These are phyloP conservation scores for Hirschioporus abietinus DNA, from an alignment of 768 basidiomycete genomes.

Conservation along the genomic window DNA sequence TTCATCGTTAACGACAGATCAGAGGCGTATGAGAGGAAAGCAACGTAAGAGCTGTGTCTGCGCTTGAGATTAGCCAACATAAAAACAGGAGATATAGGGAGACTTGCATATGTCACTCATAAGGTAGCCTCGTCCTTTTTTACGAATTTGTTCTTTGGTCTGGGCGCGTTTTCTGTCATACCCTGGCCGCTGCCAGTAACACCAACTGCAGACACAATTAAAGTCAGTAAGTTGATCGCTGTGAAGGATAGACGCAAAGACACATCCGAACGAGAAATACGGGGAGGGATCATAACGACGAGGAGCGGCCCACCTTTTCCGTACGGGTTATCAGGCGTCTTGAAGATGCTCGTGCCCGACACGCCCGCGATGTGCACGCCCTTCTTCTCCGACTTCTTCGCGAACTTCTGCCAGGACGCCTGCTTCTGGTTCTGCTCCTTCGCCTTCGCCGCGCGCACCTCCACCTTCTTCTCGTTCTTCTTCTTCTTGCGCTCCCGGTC, in stretches of 20 bases:
- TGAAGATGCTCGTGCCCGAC: constrained; percentile 87
- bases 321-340: constrained; percentile 87
- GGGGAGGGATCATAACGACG: constrained; percentile 18
- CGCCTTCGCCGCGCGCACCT: constrained; percentile 76
- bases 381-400: constrained; percentile 92
- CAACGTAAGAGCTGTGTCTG: neutral
- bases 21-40: neutral
- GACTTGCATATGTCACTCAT: neutral
- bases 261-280: constrained; percentile 8
- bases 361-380: constrained; percentile 87
- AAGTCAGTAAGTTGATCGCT: constrained; percentile 18
- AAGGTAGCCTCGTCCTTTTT: constrained; percentile 38
- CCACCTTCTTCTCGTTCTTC: constrained; percentile 92
- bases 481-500: constrained; percentile 88
- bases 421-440: constrained; percentile 85
- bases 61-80: neutral
- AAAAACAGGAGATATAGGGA: neutral
- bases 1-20: neutral
- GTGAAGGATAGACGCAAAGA: constrained; percentile 12
- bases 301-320: constrained; percentile 58
- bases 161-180: constrained; percentile 70
- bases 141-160: constrained; percentile 74
- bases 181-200: constrained; percentile 88
- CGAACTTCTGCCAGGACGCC: constrained; percentile 90
- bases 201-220: constrained; percentile 51